Base-by-base conservation (phyloP, 1,284 basidiomycete species). In the Athelia psychrophila region DNA sequence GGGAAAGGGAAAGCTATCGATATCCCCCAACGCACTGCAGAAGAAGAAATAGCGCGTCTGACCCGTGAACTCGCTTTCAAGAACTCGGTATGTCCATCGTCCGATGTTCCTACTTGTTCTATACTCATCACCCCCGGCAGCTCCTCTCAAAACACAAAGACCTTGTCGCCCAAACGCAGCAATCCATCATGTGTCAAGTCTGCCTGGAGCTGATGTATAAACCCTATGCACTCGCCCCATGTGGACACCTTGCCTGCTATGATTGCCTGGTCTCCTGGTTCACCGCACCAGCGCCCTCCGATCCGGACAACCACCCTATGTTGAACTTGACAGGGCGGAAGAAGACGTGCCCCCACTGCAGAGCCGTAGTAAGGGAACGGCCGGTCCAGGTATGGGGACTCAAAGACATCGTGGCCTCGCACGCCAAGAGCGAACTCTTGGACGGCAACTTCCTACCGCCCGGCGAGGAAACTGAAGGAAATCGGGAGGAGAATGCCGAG, bases 331-430 rank as follows among this genome's bases (percentile, higher is more conserved):
- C 3, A 50, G 19, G 63, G 57, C 68, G 77, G 59, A 69, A 73
- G 65, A 91, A 91, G 65, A 86, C 83, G 1, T 91, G 89, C 57
- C 88, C 88, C 0, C 78, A 87, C 44, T 91, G 88, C 59, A 84
- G 89, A 27, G 77, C 81, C 0, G 62, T 75, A 16, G 74, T 91
- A 16, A 66, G 63, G 12, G 78, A 83, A 10, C 77, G 83, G 3
- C 88, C 88, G 0, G 75, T 82, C 4, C 84, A 85, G 63, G 78
- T 86, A n/a, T 91, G 85, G 83, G 73, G 72, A 10, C 71, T 90
- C 57, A 90, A 90, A 64, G 76, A 77, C 54, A 80, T 89, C 69
- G 84, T 86, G 16, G 66, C 64, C 1, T 64, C 68, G 4, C 59
- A 85, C 3, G 70, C 76, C 36, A 77, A 77, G 47, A 86, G 81